phyloP scores from a whole-genome alignment of 2,329 filamentous ascomycete genomes.

The Pseudocercospora fijiensis region DNA sequence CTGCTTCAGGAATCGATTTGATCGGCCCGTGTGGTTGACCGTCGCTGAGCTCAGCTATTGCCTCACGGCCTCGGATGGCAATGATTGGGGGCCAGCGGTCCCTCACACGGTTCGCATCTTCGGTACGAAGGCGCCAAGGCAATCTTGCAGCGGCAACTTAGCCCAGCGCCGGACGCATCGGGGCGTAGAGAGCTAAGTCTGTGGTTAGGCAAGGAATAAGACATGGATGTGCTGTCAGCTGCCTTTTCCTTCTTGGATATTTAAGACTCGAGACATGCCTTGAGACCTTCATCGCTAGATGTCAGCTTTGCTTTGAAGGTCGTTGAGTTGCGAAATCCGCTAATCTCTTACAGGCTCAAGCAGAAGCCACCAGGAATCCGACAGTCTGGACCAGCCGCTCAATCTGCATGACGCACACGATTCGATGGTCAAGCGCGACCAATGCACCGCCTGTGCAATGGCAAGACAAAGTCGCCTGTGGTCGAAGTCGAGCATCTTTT shows the following conservation, averaged over 20 bases:
- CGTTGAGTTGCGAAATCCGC: slow-evolving; percentile 4
- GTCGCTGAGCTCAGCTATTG: background rate
- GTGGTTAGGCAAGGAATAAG: background rate
- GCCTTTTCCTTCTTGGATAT: background rate
- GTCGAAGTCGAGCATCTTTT: background rate
- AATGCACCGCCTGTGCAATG: background rate
- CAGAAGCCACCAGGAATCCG: slow-evolving; percentile 4
- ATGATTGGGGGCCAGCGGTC: background rate
- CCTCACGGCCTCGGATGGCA: background rate
- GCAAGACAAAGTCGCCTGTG: background rate
- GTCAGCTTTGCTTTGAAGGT: background rate
- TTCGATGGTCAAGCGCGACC: background rate
- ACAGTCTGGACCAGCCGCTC: slow-evolving; percentile 4
- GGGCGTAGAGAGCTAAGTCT: slow-evolving; percentile 1
- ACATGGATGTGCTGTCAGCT: background rate
- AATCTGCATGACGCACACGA: background rate
- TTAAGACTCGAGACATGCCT: background rate
- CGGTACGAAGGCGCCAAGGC: background rate
- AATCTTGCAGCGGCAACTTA: background rate
- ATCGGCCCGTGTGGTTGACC: background rate
- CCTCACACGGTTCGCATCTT: background rate
- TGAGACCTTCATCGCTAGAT: background rate
- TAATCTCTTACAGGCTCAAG: slow-evolving; percentile 3
- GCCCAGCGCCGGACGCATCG: background rate
- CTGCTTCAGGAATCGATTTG: background rate